phyloP scores from a whole-genome alignment of 2,329 filamentous ascomycete genomes.

The Verticillium isaacii region DNA sequence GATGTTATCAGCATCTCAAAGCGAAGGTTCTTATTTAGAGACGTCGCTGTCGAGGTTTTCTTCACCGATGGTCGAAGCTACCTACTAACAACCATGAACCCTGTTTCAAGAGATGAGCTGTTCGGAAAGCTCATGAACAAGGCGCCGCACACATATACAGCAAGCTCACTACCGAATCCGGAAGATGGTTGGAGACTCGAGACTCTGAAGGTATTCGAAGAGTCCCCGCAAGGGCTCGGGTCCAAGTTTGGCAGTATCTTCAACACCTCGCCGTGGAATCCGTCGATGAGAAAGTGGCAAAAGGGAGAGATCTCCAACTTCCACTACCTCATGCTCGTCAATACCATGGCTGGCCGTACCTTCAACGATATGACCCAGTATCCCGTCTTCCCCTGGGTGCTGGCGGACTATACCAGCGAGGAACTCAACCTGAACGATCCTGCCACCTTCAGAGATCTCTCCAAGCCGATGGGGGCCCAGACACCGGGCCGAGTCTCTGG shows the following conservation, averaged over 20 bases:
- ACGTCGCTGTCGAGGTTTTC: conserved; percentile 95
- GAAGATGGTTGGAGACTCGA: conserved; percentile 94
- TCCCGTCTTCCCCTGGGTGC: conserved; percentile 94
- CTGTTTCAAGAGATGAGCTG: conserved; percentile 71
- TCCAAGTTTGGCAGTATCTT: conserved; percentile 92
- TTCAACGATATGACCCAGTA: conserved; percentile 99
- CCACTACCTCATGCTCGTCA: conserved; percentile 97
- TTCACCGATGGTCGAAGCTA: conserved; percentile 97
- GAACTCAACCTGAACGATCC: conserved; percentile 85
- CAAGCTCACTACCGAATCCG: conserved; percentile 64
- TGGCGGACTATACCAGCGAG: conserved; percentile 92
- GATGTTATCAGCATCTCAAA: conserved; percentile 96
- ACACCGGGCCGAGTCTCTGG: conserved; percentile 69
- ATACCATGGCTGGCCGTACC: conserved; percentile 92
- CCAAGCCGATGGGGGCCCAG: conserved; percentile 95
- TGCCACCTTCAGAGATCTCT: conserved; percentile 81
- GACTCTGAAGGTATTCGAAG: conserved; percentile 64
- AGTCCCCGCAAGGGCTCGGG: conserved; percentile 61
- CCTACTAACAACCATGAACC: conserved; percentile 77
- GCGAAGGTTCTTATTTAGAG: conserved; percentile 87
- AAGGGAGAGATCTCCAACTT: conserved; percentile 97
- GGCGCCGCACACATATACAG: conserved; percentile 73
- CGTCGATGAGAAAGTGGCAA: conserved; percentile 84
- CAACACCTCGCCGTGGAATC: conserved; percentile 74
- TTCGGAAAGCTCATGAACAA: conserved; percentile 71